Evolutionary conservation across 2,329 filamentous ascomycete species (phyloP), one percentile per base, ranked within the genome.

Genomic region (Aspergillus pseudoglaucus): DNA sequence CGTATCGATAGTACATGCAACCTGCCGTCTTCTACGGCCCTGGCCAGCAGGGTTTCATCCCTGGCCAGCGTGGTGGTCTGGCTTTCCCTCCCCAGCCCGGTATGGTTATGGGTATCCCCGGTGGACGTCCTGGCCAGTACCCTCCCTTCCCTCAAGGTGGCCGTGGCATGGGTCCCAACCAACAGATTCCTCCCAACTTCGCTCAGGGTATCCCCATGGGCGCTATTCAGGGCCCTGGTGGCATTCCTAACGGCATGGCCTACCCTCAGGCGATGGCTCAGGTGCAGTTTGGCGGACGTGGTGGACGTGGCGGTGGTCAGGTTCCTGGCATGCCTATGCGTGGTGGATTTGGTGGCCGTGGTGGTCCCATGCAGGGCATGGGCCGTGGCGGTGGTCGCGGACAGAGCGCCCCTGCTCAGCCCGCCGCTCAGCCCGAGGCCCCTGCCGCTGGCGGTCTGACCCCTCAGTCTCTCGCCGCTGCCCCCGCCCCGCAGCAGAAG

Each of bases 21-120:
- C 84, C 88, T 49, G 85, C 87, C 55, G 90, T 97, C 75, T 97
- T 93, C 80, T 95, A 95, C 69, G 86, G 85, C 53, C 87, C 88
- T 56, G 87, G 87, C 45, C 73, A 75, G 60, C 75, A 76, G 63
- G 73, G 72, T 55, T 78, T 81, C 70, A 76, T 81, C 61, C 74
- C 79, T 55, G 75, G 67, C 53, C 77, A 76, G 63, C 80, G 80
- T 65, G 80, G 79, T 54, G 79, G 80, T 58, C 76, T 83, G 70
- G 77, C 78, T 42, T 84, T 83, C 74, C 75, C 78, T 63, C 75
- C 75, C 49, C 74, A 76, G 59, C 71, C 71, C 49, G 71, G 73
- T 53, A 74, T 76, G 70, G 67, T 75, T 52, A 77, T 82, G 63
- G 81, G 79, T 60, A 84, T 84, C 58, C 88, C 89, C 67, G 86